phyloP scores from a whole-genome alignment of 805 yeast genomes.

The Starmera quercuum region DNA sequence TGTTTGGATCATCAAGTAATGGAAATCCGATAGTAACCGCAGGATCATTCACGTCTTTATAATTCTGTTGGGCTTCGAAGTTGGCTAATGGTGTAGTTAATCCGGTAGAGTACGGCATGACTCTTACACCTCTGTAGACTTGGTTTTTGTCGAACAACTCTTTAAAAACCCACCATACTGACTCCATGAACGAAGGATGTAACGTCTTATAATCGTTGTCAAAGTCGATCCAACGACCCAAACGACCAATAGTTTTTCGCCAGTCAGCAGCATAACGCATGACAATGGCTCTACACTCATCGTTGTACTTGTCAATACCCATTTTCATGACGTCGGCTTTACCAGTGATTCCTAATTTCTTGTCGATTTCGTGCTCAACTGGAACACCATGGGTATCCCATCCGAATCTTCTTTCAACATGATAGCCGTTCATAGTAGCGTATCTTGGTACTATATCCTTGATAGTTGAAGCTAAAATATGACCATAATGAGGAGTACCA shows the following conservation, averaged over 20 bases:
- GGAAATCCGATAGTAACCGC: constrained; percentile 92
- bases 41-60: constrained; percentile 95
- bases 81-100: constrained; percentile 94
- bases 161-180: constrained; percentile 98
- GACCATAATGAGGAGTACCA: constrained; percentile 99
- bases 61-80: constrained; percentile 97
- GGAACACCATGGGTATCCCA: constrained; percentile 99
- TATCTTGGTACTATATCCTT: constrained; percentile 97
- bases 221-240: constrained; percentile 99
- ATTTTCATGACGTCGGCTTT: constrained; percentile 89
- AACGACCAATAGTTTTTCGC: constrained; percentile 86
- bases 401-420: constrained; percentile 95
- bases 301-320: constrained; percentile 93
- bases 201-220: constrained; percentile 97
- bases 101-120: constrained; percentile 98
- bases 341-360: constrained; percentile 86
- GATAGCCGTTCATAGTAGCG: constrained; percentile 95
- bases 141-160: constrained; percentile 76
- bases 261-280: constrained; percentile 96
- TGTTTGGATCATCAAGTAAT: constrained; percentile 69
- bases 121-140: constrained; percentile 92
- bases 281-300: constrained; percentile 92
- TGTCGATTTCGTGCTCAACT: constrained; percentile 97
- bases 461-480: constrained; percentile 91
- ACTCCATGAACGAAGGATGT: constrained; percentile 95